Evolutionary conservation across 257 asterid genomes (phyloP), one percentile per base, ranked within the genome.

Genomic region (Rhazya stricta): DNA sequence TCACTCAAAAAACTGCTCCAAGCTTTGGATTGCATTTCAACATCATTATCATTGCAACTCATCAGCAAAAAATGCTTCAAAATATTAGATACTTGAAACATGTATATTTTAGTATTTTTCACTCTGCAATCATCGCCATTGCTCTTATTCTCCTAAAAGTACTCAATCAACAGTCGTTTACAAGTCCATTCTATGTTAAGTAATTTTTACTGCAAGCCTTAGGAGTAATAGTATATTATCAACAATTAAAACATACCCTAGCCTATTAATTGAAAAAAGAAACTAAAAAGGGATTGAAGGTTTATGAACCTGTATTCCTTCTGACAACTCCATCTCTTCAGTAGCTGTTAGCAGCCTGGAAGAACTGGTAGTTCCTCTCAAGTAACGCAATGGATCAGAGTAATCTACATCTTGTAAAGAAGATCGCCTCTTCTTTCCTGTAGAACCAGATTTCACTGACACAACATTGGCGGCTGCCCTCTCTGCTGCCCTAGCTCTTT

Each of bases 251-350:
- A 12, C 0, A 32, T 27, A 58, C 1, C 1, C 2, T 19, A 39
- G 5, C 7, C 27, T 53, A 62, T 5, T 45, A 7, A 39, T 25
- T 46, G 29, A 43, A 25, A 68, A 25, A 42, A 21, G 77, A 54
- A 57, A 45, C 57, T 36, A 54, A 41, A 53, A 39, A 73, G 63
- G 10, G 45, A 65, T 25, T 12, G 9, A 74, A 76, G 71, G 74
- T 66, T 51, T 30, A 66, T 57, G 73, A 79, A 92, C 98, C 97
- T 94, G 97, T 72, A 92, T 90, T 82, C 97, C 97, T 78, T 63
- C 83, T 27, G 99, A 92, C 77, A 94, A 83, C 81, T 79, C 78
- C 66, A 84, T 92, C 82, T 94, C 99, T 86, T 94, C 99, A 23
- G 97, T 80, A 69, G 90, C 85, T 69, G 97, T 88, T 32, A 92